Conservation (phyloP, 2,329 filamentous ascomycete species). For the Cucurbitaria berberidis region DNA sequence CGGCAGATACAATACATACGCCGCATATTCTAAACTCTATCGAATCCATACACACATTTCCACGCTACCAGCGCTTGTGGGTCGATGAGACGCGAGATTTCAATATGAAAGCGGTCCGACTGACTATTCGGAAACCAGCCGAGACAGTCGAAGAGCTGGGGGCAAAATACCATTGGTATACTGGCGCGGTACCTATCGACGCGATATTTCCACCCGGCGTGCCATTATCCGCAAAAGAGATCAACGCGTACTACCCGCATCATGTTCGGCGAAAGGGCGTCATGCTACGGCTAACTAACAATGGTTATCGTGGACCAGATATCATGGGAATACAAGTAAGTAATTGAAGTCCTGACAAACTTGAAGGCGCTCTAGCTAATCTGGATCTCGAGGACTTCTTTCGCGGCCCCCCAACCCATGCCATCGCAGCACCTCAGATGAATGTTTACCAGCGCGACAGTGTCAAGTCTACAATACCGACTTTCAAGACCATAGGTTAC, state of each 20-base stretch:
- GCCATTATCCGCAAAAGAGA: constrained; percentile 32
- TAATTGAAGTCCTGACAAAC: not conserved
- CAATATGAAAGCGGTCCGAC: constrained; percentile 13
- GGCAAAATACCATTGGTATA: constrained; percentile 25
- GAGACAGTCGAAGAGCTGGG: not conserved
- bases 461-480: constrained; percentile 10
- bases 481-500: constrained; percentile 15
- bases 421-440: constrained; percentile 11
- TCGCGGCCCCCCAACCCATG: constrained; percentile 13
- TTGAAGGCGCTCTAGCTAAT: not conserved
- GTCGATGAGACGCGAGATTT: constrained; percentile 27
- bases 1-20: not conserved
- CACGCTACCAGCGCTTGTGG: constrained; percentile 21
- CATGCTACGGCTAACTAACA: constrained; percentile 30
- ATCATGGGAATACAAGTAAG: constrained; percentile 30
- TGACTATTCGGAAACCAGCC: not conserved
- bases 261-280: constrained; percentile 31
- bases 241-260: constrained; percentile 37
- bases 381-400: constrained; percentile 16
- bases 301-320: constrained; percentile 26
- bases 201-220: constrained; percentile 35
- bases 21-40: not conserved
- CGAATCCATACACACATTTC: not conserved
- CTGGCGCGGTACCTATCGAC: constrained; percentile 21
- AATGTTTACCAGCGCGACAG: constrained; percentile 21